A percentile compares a stretch with the other conserved stretches of the same genome.
Evolutionary conservation across 2,329 filamentous ascomycete species (phyloP).

Genomic region (Aspergillus sp.): DNA sequence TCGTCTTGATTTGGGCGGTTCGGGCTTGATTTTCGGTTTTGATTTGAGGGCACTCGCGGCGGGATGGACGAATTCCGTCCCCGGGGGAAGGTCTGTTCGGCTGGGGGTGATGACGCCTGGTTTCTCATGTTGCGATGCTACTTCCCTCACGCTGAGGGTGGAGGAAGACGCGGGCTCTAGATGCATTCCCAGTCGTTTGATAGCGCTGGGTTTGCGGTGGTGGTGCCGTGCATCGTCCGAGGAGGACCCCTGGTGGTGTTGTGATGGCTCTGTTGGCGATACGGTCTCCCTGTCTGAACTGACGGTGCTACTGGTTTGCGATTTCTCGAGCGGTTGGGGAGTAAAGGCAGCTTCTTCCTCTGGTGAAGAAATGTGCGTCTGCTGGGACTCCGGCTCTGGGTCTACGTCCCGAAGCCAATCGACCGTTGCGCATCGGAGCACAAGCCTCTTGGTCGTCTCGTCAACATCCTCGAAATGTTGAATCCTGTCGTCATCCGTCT

Average conservation of each 20-base stretch:
- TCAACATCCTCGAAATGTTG: slow-evolving; percentile 44
- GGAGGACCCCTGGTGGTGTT: slow-evolving; percentile 1
- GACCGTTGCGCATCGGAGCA: slow-evolving; percentile 39
- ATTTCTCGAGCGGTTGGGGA: not conserved
- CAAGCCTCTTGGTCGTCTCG: slow-evolving; percentile 42
- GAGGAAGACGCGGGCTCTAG: slow-evolving; percentile 62
- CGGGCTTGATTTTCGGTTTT: slow-evolving; percentile 30
- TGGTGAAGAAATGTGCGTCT: too few relatives aligned
- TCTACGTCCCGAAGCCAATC: slow-evolving; percentile 37
- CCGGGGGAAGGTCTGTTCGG: slow-evolving; percentile 34
- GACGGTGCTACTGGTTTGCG: slow-evolving; percentile 1
- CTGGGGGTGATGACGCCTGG: slow-evolving; percentile 76
- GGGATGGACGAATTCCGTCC: slow-evolving; percentile 11
- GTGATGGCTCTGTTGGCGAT: not conserved
- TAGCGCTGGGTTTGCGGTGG: slow-evolving; percentile 16
- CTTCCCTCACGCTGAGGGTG: slow-evolving; percentile 65
- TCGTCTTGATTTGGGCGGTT: slow-evolving; percentile 36
- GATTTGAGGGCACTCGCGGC: not conserved
- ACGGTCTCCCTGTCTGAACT: not conserved
- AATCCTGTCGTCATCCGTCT: slow-evolving; percentile 38
- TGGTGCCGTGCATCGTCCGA: slow-evolving; percentile 11
- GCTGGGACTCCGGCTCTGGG: slow-evolving; percentile 10
- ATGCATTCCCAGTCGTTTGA: slow-evolving; percentile 55
- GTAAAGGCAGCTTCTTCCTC: too few relatives aligned
- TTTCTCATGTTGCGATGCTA: slow-evolving; percentile 72